These are phyloP conservation scores for Plasmodium relictum DNA, from an alignment of 169 alveolate species.

Conservation along the genomic window DNA sequence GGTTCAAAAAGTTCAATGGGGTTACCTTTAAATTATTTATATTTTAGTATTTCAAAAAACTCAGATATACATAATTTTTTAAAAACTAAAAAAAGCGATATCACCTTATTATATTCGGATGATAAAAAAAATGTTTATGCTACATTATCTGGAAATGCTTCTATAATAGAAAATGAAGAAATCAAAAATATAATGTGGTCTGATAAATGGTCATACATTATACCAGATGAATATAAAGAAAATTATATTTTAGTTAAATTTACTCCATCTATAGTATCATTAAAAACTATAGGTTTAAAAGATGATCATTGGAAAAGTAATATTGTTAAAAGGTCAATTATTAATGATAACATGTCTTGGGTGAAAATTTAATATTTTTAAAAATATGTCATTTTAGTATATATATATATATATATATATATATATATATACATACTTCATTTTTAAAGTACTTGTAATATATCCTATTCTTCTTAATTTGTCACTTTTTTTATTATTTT, in stretches of 20 bases:
- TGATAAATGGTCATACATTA: slow-evolving; percentile 50
- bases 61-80: slow-evolving; percentile 47
- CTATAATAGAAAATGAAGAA: slow-evolving; percentile 49
- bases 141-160: slow-evolving; percentile 51
- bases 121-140: slow-evolving; percentile 61
- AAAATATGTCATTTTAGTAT: not conserved
- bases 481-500: no score
- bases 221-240: slow-evolving; percentile 32
- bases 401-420: not conserved
- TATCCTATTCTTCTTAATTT: no score
- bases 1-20: slow-evolving; percentile 20
- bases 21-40: slow-evolving; percentile 56
- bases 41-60: slow-evolving; percentile 54
- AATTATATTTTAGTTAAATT: slow-evolving; percentile 67
- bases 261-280: slow-evolving; percentile 43
- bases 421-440: not conserved
- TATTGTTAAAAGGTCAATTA: slow-evolving; percentile 21
- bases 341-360: slow-evolving; percentile 53
- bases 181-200: slow-evolving; percentile 36
- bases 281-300: slow-evolving; percentile 62
- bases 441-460: no score
- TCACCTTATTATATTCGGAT: slow-evolving; percentile 37
- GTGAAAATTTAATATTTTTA: slow-evolving; percentile 19
- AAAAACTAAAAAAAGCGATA: slow-evolving; percentile 24
- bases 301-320: slow-evolving; percentile 62